Evolutionary conservation across 805 yeast genomes (phyloP).

Genomic region (Wickerhamomyces silvicola): DNA sequence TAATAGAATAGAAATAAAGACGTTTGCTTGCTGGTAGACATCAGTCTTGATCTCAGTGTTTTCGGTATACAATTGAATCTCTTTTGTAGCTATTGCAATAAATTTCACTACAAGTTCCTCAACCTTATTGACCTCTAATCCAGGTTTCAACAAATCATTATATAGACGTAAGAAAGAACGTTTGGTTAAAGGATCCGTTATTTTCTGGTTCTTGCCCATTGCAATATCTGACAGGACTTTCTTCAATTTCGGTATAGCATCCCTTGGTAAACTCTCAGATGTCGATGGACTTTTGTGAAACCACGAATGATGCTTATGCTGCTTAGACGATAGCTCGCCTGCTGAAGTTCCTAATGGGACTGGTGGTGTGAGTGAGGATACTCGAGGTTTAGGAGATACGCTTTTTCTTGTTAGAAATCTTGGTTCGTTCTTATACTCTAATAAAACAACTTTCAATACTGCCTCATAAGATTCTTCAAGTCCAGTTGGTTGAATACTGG

Average conservation of each 20-base stretch:
- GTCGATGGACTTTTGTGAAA: slow-evolving; percentile 23
- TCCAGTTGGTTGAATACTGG: background rate
- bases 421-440: slow-evolving; percentile 61
- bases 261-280: slow-evolving; percentile 31
- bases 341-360: slow-evolving; percentile 4
- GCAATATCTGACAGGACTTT: slow-evolving; percentile 38
- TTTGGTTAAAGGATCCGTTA: slow-evolving; percentile 43
- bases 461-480: slow-evolving; percentile 38
- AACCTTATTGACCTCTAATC: slow-evolving; percentile 26
- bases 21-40: slow-evolving; percentile 15
- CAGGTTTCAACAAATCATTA: slow-evolving; percentile 42
- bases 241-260: slow-evolving; percentile 31
- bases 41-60: slow-evolving; percentile 13
- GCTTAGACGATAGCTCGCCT: too few relatives aligned
- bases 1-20: slow-evolving; percentile 12
- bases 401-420: slow-evolving; percentile 35
- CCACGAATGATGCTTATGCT: slow-evolving; percentile 21
- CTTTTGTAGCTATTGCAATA: slow-evolving; percentile 47
- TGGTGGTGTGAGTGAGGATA: slow-evolving; percentile 4
- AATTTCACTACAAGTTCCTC: slow-evolving; percentile 47
- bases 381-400: background rate
- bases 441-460: slow-evolving; percentile 46
- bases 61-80: slow-evolving; percentile 30
- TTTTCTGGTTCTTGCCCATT: slow-evolving; percentile 30
- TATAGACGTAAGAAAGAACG: slow-evolving; percentile 57